Evolutionary conservation across 257 asterid species (phyloP).

Genomic region (Capsicum baccatum): DNA sequence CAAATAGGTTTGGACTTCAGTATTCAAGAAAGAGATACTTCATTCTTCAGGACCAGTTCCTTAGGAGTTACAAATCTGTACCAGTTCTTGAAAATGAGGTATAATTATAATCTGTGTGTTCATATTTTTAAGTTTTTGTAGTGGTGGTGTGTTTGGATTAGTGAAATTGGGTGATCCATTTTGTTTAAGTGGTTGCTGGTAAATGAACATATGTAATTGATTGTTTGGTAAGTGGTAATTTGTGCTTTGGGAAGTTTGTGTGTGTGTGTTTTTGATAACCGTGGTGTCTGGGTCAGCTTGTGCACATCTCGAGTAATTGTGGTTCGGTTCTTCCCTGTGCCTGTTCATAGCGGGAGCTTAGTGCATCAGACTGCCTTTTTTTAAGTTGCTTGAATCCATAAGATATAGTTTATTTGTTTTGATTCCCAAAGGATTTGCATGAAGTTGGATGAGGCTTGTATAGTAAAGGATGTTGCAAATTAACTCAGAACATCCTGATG

Average conservation of each 20-base stretch:
- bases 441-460: conserved; percentile 4
- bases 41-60: conserved; percentile 80
- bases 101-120: neutral
- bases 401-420: neutral
- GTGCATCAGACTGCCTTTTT: neutral
- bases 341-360: neutral
- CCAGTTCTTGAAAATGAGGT: conserved; percentile 76
- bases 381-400: neutral
- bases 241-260: neutral
- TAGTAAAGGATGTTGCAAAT: conserved; percentile 3
- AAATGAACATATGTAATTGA: neutral
- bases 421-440: neutral
- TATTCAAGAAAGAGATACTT: conserved; percentile 87
- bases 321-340: too few species aligned
- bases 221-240: neutral
- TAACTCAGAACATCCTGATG: conserved; percentile 13
- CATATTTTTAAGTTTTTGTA: neutral
- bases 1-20: conserved; percentile 86
- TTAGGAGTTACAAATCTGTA: conserved; percentile 81
- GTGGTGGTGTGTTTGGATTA: neutral
- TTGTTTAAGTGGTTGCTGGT: neutral
- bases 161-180: neutral
- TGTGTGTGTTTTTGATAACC: too few species aligned
- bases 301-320: neutral
- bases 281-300: too few species aligned